These are phyloP conservation scores for Phyllosticta capitalensis DNA, from an alignment of 2,329 filamentous ascomycete genomes.

Conservation along the genomic window DNA sequence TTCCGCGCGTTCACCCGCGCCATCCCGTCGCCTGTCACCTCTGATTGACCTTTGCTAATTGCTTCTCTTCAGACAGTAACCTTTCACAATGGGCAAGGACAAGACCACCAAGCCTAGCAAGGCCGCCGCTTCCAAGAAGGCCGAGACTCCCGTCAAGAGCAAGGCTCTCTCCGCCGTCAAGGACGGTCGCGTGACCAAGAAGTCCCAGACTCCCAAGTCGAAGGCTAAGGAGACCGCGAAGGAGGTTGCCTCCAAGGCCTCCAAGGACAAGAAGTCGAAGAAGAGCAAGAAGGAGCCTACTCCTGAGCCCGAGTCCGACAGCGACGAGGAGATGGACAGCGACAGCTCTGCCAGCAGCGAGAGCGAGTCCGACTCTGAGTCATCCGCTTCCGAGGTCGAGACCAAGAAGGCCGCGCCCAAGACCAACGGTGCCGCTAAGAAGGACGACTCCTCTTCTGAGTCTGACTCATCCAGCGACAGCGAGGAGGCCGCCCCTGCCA, in stretches of 20 bases:
- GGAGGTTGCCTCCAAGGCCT: constrained; percentile 23
- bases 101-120: constrained; percentile 23
- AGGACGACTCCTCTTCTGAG: constrained; percentile 6
- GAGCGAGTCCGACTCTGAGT: constrained; percentile 29
- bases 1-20: constrained; percentile 14
- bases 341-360: constrained; percentile 22
- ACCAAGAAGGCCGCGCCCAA: constrained; percentile 15
- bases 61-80: constrained; percentile 7
- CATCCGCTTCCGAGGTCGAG: constrained; percentile 12
- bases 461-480: constrained; percentile 17
- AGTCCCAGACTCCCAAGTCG: constrained; percentile 52
- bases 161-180: constrained; percentile 50
- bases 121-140: constrained; percentile 52
- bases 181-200: constrained; percentile 58
- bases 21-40: not conserved
- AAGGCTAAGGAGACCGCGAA: constrained; percentile 62
- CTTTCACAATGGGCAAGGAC: constrained; percentile 27
- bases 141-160: constrained; percentile 34
- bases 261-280: constrained; percentile 38
- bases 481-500: constrained; percentile 15
- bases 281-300: constrained; percentile 41
- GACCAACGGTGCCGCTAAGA: constrained; percentile 17
- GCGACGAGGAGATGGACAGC: constrained; percentile 26
- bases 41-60: not conserved
- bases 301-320: constrained; percentile 30